These are phyloP conservation scores for Pythium aphanidermatum DNA, from an alignment of 352 stramenopile species.

Conservation along the genomic window DNA sequence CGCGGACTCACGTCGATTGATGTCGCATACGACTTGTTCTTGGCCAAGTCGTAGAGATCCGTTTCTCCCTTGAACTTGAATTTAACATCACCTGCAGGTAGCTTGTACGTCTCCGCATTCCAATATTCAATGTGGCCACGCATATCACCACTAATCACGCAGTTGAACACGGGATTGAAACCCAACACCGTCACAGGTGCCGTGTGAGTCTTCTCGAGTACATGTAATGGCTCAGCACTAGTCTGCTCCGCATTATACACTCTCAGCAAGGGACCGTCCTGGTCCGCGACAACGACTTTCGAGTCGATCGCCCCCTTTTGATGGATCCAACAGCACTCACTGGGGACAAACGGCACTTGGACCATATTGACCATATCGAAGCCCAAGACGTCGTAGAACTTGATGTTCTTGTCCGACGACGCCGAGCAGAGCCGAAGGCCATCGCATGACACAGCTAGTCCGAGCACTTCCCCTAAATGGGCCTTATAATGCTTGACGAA, in stretches of 20 bases:
- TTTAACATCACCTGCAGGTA: slow-evolving; percentile 29
- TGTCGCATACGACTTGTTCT: slow-evolving; percentile 84
- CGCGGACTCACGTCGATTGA: slow-evolving; percentile 63
- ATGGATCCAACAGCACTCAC: slow-evolving; percentile 72
- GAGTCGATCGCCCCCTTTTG: slow-evolving; percentile 44
- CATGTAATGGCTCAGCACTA: slow-evolving; percentile 41
- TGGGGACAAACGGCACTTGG: slow-evolving; percentile 58
- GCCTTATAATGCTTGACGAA: slow-evolving; percentile 99
- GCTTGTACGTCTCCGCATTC: slow-evolving; percentile 65
- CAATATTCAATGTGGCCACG: slow-evolving; percentile 95
- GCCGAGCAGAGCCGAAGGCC: slow-evolving; percentile 83
- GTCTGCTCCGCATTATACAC: slow-evolving; percentile 84
- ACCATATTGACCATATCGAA: slow-evolving; percentile 99
- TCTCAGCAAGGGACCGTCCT: slow-evolving; percentile 52
- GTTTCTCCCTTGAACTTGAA: slow-evolving; percentile 96
- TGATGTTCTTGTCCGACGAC: slow-evolving; percentile 90
- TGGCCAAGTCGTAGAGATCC: slow-evolving; percentile 95
- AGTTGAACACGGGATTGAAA: slow-evolving; percentile 83
- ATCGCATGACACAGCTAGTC: slow-evolving; percentile 81
- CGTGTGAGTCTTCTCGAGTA: slow-evolving; percentile 85
- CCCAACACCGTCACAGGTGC: slow-evolving; percentile 86
- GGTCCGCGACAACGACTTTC: slow-evolving; percentile 77
- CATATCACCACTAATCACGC: slow-evolving; percentile 89
- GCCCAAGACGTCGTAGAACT: slow-evolving; percentile 98
- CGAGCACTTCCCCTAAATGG: slow-evolving; percentile 87